Base-by-base conservation (phyloP, 306 rosid species). In the Vigna angularis region DNA sequence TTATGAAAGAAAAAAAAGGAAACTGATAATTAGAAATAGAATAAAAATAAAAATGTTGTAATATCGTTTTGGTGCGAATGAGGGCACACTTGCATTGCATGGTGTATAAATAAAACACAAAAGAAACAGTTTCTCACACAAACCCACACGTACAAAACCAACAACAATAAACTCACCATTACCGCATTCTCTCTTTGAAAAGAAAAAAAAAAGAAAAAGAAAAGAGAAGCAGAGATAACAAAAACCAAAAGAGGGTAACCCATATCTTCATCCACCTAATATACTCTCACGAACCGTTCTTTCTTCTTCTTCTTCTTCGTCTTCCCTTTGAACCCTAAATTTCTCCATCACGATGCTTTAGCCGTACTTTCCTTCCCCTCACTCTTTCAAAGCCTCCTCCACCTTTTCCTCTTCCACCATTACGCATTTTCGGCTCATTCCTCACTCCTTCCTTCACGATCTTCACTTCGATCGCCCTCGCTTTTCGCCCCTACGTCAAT, bases 191-290 rank as follows among this genome's bases (percentile, higher is more conserved):
- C 65, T 65, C 65, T 40, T 58, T 65, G 14, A 71, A 9, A 59
- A 50, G 36, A 30, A 2, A 56, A 63, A 22, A 26, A 20, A 12
- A 48, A 4, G 15, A 1, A 65, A 10, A 38, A 66, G 22, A 17
- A 70, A 62, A 74, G 28, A 16, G 59, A 49, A 61, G 44, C 69
- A 58, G 47, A 38, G 17, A 82, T 59, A 76, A 76, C 81, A 82
- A 82, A 68, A 76, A 76, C 81, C 69, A 45, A 82, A 16, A 7
- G 49, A 69, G 49, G 69, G 75, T 56, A 63, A 79, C 59, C 80
- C 74, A 77, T 72, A 73, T 85, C 85, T 81, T 73, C 81, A 40
- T 70, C 85, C 42, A 78, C 86, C 86, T 81, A 85, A 81, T 77
- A 77, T 77, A 77, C 80, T 85, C 56, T 32, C 50, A 10, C 8